Evolutionary conservation across 257 asterid species (phyloP), one percentile per base, ranked within the genome.

Genomic region (Solanum microdontum): DNA sequence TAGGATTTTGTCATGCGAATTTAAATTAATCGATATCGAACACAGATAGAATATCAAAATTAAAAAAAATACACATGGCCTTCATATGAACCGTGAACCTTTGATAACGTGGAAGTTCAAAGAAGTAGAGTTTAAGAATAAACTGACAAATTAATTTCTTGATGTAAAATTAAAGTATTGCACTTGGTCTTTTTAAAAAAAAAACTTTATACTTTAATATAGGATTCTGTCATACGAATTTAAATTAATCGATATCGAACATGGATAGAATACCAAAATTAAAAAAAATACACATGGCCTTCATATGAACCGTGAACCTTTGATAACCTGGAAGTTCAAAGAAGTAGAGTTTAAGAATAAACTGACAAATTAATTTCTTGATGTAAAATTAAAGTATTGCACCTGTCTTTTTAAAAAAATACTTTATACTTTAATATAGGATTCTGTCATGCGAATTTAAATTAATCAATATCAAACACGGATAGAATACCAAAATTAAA

Each of bases 161-260:
- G 33, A 64, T 5, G 8, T 15, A 15, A 51, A 15, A 15, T 51
- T 51, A 15, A 51, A 15, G 3, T 51, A 51, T 4, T 45, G 2
- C 1, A 45, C 55, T 45, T 15, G 55, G 12, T 5, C 3, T 45
- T 45, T 45, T 28, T 1, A 28, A 1, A 45, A 2, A 40, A 13
- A 45, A 55, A 2, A 19, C 1, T 3, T 62, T 62, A 8, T 11
- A 6, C 1, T 11, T 23, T 1, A 28, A 14, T 32, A 6, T 69
- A 1, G 30, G 2, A 13, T 3, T 6, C 3, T 30, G 3, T 2
- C 0, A 0, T 0, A 0, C 0, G 0, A 15, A 15, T 15, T 15
- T 7, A 11, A 64, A 64, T 23, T 60, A 60, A 60, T 60, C 13
- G 0, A 60, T 5, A 7, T 1, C 8, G 8, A n/a, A 66, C 8